phyloP scores from a whole-genome alignment of 352 stramenopile species.

The Peronosclerospora sorghi region DNA sequence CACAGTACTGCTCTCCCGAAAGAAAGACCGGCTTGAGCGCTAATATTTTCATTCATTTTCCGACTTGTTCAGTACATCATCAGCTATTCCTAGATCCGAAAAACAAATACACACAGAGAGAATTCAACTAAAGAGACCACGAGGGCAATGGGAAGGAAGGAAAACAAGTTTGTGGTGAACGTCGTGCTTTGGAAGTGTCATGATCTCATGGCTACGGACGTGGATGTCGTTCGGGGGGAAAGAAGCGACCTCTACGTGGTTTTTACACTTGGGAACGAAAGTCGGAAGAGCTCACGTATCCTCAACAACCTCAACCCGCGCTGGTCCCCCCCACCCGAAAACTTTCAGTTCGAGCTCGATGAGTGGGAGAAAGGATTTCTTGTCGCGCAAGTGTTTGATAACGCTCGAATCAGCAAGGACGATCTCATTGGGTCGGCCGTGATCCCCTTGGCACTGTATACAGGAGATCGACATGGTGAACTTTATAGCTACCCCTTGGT shows the following conservation, averaged over 20 bases:
- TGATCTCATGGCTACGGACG: conserved; percentile 38
- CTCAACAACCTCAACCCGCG: conserved; percentile 52
- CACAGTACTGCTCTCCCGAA: too few relatives aligned
- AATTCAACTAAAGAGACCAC: too few relatives aligned
- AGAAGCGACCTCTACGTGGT: conserved; percentile 76
- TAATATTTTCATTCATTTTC: too few relatives aligned
- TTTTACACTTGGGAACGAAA: conserved; percentile 34
- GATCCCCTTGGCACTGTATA: conserved; percentile 51
- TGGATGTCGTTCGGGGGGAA: conserved; percentile 36
- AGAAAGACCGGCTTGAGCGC: too few relatives aligned
- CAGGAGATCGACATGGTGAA: conserved; percentile 40
- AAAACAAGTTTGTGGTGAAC: conserved; percentile 34
- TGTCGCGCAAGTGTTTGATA: conserved; percentile 57
- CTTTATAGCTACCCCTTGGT: conserved; percentile 67
- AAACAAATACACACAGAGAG: too few relatives aligned
- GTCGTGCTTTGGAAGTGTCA: conserved; percentile 59
- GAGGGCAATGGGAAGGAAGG: conserved; percentile 6
- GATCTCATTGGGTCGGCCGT: conserved; percentile 64
- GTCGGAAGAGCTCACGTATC: conserved; percentile 56
- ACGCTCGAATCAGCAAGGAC: conserved; percentile 53
- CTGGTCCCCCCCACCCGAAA: conserved; percentile 60
- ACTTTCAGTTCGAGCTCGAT: conserved; percentile 57
- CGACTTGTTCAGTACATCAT: too few relatives aligned
- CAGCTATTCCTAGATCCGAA: too few relatives aligned
- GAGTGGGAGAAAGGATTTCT: conserved; percentile 59